Base-by-base conservation (phyloP, 106 monocot genomes). In the Ottelia alismoides region DNA sequence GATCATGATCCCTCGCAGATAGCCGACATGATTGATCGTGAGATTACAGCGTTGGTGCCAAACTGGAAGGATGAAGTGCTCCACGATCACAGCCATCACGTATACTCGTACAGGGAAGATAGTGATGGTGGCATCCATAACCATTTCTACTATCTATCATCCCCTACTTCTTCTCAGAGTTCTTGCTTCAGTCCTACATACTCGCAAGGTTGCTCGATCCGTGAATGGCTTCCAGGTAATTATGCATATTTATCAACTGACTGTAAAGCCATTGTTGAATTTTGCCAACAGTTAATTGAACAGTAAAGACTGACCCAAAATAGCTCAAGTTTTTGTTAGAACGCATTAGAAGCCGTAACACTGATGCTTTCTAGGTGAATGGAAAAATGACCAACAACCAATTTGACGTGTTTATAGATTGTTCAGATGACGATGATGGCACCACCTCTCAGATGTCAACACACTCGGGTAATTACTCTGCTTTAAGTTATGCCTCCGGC, bases 21-120 rank as follows among this genome's bases (percentile, higher is more conserved):
- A 14, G 90, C 90, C 2, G 67, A 75, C 25, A 63, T 99, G 77
- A 99, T 99, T 31, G 67, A 68, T 30, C 65, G 78, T 46, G 98
- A 85, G 65, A 86, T 99, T 44, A 51, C 67, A 11, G 53, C 47
- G 3, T 26, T 99, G 47, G 82, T 83, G 29, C 90, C 98, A 0
- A 50, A 62, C 27, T 86, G 90, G 49, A 67, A 60, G 26, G 55
- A 57, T 14, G 52, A 25, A 14, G 21, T 11, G 0, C 28, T 44
- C 18, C 45, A 47, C 11, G 35, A 28, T 2, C 25, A 45, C 24
- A 28, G 24, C 28, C 65, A 56, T 5, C 74, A 86, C 53, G 73
- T 64, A 31, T 77, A 79, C 53, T 53, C 29, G 55, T 78, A 70
- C 4, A 57, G 45, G 4, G 62, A 62, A 23, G 70, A 60, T 1